These are phyloP conservation scores for Exophiala sp. DNA, from an alignment of 2,329 filamentous ascomycete genomes.

Conservation along the genomic window DNA sequence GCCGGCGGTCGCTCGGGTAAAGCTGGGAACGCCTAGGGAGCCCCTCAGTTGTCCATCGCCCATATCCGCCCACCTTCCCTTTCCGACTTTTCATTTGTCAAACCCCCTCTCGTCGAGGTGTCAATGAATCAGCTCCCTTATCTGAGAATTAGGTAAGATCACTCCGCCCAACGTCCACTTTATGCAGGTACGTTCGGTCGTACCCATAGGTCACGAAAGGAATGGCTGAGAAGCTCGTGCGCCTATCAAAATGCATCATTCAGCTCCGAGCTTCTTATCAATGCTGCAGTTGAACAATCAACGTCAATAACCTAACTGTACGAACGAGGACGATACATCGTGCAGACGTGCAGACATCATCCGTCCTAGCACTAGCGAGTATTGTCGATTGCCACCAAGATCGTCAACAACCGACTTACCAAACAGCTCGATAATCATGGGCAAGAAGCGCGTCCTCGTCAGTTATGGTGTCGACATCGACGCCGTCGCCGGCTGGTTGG, in stretches of 20 bases:
- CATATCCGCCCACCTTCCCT: slow-evolving; percentile 2
- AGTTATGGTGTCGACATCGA: slow-evolving; percentile 71
- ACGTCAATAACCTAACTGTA: too few relatives aligned
- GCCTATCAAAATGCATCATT: too few relatives aligned
- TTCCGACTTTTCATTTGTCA: slow-evolving; percentile 1
- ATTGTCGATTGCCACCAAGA: too few relatives aligned
- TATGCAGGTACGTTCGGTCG: neutral
- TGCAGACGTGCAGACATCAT: too few relatives aligned
- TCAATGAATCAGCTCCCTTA: neutral
- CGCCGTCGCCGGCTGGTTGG: slow-evolving; percentile 72
- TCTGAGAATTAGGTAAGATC: neutral
- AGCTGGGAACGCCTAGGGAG: too few relatives aligned
- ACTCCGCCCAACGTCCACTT: neutral
- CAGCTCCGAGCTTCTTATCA: too few relatives aligned
- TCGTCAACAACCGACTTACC: neutral
- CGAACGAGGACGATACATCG: too few relatives aligned
- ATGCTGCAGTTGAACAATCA: too few relatives aligned
- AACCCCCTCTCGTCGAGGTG: neutral
- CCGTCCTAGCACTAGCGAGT: too few relatives aligned
- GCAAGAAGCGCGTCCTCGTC: slow-evolving; percentile 52
- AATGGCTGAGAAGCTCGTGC: too few relatives aligned
- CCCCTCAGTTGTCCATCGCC: neutral
- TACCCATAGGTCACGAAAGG: too few relatives aligned
- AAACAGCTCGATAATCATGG: slow-evolving; percentile 23
- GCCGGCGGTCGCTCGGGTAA: too few relatives aligned